These are phyloP conservation scores for Carex parvula DNA, from an alignment of 176 grass and related monocot species.

Conservation along the genomic window DNA sequence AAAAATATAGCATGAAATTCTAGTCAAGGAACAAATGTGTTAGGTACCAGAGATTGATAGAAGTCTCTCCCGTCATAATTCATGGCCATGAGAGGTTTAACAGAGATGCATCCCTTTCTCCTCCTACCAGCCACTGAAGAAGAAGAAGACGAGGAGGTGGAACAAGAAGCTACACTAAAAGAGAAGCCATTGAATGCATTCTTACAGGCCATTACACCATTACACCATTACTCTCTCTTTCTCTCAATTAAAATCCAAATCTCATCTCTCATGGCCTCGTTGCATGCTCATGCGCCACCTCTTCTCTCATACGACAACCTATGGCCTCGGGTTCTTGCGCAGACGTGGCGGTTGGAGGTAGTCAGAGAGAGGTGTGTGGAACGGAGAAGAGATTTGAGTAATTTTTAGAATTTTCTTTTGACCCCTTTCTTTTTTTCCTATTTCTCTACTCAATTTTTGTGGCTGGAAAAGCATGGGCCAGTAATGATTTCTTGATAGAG, in stretches of 20 bases:
- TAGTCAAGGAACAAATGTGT: neutral
- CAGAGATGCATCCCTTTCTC: conserved; percentile 22
- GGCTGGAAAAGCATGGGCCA: neutral
- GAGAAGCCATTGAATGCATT: conserved; percentile 42
- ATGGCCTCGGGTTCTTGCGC: neutral
- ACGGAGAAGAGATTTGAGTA: neutral
- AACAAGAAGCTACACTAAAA: conserved; percentile 24
- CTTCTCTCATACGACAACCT: neutral
- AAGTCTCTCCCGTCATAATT: conserved; percentile 42
- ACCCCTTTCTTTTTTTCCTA: neutral
- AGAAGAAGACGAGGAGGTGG: conserved; percentile 30
- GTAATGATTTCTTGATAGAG: conserved; percentile 1
- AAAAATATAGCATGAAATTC: neutral
- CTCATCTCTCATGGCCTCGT: conserved; percentile 27
- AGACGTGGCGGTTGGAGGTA: conserved; percentile 28
- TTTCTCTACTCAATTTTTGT: neutral
- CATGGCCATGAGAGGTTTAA: conserved; percentile 38
- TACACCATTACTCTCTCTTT: conserved; percentile 9
- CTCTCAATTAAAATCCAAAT: neutral
- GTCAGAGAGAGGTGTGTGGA: conserved; percentile 3
- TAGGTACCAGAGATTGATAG: conserved; percentile 49
- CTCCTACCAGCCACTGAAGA: conserved; percentile 6
- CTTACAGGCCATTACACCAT: conserved; percentile 19
- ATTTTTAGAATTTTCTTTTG: neutral
- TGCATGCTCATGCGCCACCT: conserved; percentile 21